Evolutionary conservation across 2,329 filamentous ascomycete species (phyloP), one percentile per base, ranked within the genome.

Genomic region (Neoascochyta sp.): DNA sequence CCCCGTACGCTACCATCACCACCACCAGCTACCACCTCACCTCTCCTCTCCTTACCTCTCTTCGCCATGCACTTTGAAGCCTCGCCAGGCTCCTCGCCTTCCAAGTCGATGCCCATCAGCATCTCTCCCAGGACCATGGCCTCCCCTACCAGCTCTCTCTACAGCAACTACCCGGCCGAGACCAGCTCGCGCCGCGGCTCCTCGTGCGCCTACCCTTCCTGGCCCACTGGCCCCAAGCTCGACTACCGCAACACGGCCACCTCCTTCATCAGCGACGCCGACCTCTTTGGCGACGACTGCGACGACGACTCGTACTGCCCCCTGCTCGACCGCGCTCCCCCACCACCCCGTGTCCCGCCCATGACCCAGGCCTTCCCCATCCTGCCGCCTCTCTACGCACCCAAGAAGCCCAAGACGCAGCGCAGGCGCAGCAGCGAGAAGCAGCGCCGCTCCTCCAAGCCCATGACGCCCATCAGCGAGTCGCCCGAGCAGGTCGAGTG

Each of bases 381-480:
- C 30, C 29, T 62, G 44, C 60, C 60, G 19, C 62, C 62, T 18
- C 58, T 64, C 22, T 63, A 62, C 52, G 62, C 57, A 22, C 44
- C 41, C 21, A 62, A 57, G 58, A 69, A 61, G 58, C 55, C 50
- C 30, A 62, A 64, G 57, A 60, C 55, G 34, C 51, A 64, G 45
- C 56, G 58, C 24, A 57, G 61, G 41, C 54, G 62, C 47, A 58
- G 60, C 49, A 65, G 61, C 34, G 57, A 54, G 24, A 67, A 65
- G 55, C 52, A 55, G 34, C 52, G 59, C 22, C 54, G 62, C 30
- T 43, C 58, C 3, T 63, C 61, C 23, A 65, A 64, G 52, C 62
- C 63, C 9, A 65, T 67, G 63, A 59, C 56, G 32, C 62, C 63
- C 32, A 66, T 67, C 35, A 50, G 60, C 8, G 63, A 66, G 52